Evolutionary conservation across 2,329 filamentous ascomycete species (phyloP).

Genomic region (Fusarium sp.): DNA sequence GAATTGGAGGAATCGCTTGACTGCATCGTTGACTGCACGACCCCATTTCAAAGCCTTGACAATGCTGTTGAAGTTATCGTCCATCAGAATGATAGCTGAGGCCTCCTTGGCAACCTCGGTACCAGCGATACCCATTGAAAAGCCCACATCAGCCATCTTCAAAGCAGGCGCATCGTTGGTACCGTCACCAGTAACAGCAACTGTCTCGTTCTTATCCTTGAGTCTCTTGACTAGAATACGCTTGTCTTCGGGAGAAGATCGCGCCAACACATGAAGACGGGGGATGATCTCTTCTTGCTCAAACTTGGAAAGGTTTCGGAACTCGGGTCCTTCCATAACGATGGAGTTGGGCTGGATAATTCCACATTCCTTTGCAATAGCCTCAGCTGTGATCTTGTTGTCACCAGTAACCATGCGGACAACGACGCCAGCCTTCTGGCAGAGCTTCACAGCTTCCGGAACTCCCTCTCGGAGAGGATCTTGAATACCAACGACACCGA

Average conservation of each 20-base stretch:
- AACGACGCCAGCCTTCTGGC: conserved; percentile 82
- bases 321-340: conserved; percentile 84
- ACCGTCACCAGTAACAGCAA: conserved; percentile 86
- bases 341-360: conserved; percentile 78
- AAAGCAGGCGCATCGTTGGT: conserved; percentile 88
- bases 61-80: conserved; percentile 90
- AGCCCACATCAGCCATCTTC: conserved; percentile 85
- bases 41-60: conserved; percentile 88
- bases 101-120: conserved; percentile 90
- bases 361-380: conserved; percentile 84
- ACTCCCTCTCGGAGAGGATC: conserved; percentile 84
- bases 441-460: conserved; percentile 78
- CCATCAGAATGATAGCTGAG: conserved; percentile 88
- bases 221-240: conserved; percentile 79
- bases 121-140: conserved; percentile 88
- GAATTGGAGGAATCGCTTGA: conserved; percentile 83
- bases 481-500: conserved; percentile 84
- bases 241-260: conserved; percentile 84
- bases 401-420: conserved; percentile 91
- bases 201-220: conserved; percentile 81
- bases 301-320: conserved; percentile 77
- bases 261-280: conserved; percentile 77
- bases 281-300: conserved; percentile 79
- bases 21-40: conserved; percentile 81
- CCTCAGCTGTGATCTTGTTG: conserved; percentile 83